Conservation (phyloP, 176 grass and related monocot genomes). For the Oryza longistaminata region DNA sequence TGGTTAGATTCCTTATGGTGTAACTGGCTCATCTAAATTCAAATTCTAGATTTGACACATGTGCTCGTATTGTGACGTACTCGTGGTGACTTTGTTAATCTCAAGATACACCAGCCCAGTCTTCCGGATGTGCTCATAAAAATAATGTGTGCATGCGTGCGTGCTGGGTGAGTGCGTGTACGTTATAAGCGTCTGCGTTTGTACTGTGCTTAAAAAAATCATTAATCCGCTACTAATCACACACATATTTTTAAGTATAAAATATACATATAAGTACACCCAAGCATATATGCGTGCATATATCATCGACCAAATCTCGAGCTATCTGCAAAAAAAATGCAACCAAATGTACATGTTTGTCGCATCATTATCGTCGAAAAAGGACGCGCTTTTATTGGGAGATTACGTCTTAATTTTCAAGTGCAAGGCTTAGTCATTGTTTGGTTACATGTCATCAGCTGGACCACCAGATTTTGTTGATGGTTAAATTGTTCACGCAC, state of each 20-base stretch:
- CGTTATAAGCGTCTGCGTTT: too few species aligned
- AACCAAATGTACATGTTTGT: neutral
- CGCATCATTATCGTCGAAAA: slow-evolving; percentile 41
- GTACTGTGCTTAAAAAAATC: too few species aligned
- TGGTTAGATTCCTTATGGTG: too few species aligned
- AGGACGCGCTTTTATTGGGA: slow-evolving; percentile 9
- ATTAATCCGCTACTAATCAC: neutral
- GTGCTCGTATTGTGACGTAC: too few species aligned
- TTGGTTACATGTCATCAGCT: slow-evolving; percentile 17
- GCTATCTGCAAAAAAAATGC: neutral
- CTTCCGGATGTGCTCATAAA: too few species aligned
- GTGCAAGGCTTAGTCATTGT: slow-evolving; percentile 45
- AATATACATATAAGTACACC: too few species aligned
- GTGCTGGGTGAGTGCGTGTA: too few species aligned
- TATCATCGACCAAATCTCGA: neutral
- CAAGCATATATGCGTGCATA: neutral
- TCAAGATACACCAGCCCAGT: too few species aligned
- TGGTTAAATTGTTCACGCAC: neutral
- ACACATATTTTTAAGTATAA: neutral
- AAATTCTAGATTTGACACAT: too few species aligned
- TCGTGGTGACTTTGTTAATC: too few species aligned
- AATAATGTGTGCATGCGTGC: too few species aligned
- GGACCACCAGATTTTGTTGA: neutral
- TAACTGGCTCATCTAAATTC: too few species aligned
- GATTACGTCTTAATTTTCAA: slow-evolving; percentile 16